phyloP scores from a whole-genome alignment of 2,329 filamentous ascomycete genomes.

The Kalaharituber pfeilii region DNA sequence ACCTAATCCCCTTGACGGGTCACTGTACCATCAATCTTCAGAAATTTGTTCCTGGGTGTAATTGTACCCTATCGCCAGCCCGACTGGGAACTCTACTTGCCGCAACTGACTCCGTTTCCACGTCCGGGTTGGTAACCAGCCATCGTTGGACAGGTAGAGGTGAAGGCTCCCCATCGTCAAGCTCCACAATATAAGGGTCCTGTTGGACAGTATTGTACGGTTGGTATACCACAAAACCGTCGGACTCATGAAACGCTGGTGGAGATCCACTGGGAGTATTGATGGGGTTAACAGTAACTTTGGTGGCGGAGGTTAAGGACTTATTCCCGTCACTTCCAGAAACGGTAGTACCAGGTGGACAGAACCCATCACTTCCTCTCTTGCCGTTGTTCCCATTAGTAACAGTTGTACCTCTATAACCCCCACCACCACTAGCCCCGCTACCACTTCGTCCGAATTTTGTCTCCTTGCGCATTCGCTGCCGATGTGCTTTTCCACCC shows the following conservation, averaged over 20 bases:
- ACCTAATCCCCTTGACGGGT: too few relatives aligned
- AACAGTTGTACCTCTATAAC: neutral
- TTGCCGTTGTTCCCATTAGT: neutral
- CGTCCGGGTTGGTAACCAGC: neutral
- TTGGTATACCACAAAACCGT: neutral
- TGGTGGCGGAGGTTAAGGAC: neutral
- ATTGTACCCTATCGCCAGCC: neutral
- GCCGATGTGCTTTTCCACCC: neutral
- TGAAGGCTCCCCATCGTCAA: neutral
- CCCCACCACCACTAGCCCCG: neutral
- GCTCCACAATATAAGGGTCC: neutral
- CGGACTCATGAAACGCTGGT: neutral
- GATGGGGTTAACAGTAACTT: neutral
- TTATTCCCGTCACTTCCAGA: neutral
- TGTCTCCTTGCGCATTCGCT: neutral
- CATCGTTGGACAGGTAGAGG: neutral
- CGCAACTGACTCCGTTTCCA: neutral
- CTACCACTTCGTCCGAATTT: neutral
- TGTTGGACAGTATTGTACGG: neutral
- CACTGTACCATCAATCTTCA: too few relatives aligned
- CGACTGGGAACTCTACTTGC: neutral
- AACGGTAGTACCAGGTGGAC: neutral
- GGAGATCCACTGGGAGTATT: neutral
- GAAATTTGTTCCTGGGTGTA: conserved; percentile 1
- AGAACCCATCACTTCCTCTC: neutral